phyloP scores from a whole-genome alignment of 2,329 filamentous ascomycete species.

The Arthrobotrys musiformis region DNA sequence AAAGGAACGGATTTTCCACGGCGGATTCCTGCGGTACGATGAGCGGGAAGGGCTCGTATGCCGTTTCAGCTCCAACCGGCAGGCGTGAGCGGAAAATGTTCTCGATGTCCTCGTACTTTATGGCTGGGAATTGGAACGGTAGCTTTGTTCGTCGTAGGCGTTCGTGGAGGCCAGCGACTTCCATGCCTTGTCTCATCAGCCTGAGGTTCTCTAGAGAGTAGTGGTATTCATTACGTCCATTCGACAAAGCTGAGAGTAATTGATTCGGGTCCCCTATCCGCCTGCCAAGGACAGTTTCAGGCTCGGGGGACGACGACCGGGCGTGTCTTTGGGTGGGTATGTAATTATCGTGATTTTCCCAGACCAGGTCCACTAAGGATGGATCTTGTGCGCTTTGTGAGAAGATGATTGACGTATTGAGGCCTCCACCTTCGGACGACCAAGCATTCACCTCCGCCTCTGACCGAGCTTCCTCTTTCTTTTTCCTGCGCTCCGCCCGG shows the following conservation, averaged over 20 bases:
- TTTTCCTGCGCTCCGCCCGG: not conserved
- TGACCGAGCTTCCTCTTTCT: not conserved
- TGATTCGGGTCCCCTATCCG: slow-evolving; percentile 10
- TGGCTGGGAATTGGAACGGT: slow-evolving; percentile 35
- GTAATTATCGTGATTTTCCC: not conserved
- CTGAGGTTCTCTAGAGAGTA: slow-evolving; percentile 34
- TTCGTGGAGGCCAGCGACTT: slow-evolving; percentile 12
- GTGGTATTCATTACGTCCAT: slow-evolving; percentile 31
- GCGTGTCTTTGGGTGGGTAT: not conserved
- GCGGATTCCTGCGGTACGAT: not conserved
- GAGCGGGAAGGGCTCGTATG: slow-evolving; percentile 11
- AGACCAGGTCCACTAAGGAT: not conserved
- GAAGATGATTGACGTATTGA: slow-evolving; percentile 32
- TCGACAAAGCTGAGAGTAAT: slow-evolving; percentile 16
- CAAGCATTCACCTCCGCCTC: not conserved
- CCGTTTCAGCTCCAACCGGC: not conserved
- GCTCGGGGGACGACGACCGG: not conserved
- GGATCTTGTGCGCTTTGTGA: not conserved
- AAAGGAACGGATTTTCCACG: not conserved
- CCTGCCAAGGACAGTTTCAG: not conserved
- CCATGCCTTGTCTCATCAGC: slow-evolving; percentile 18
- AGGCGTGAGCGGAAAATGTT: slow-evolving; percentile 2
- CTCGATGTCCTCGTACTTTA: slow-evolving; percentile 25
- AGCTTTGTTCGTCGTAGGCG: slow-evolving; percentile 18
- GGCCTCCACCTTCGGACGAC: not conserved